Base-by-base conservation (phyloP, 2,329 filamentous ascomycete genomes). In the Pezicula carpinea region DNA sequence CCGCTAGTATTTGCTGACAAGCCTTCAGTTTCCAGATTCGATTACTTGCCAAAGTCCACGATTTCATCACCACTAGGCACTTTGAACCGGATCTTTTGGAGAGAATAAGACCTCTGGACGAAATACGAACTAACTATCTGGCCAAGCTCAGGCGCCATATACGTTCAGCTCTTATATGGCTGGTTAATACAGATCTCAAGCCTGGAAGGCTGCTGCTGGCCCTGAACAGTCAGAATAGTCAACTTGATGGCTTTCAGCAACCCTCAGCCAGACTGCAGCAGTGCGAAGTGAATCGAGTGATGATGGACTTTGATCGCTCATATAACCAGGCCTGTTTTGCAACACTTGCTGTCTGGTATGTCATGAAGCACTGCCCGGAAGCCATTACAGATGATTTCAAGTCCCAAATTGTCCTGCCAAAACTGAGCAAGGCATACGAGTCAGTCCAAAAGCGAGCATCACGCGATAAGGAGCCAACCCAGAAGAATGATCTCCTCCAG, bases 261-360 rank as follows among this genome's bases (percentile, higher is more conserved):
- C 45, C 46, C 15, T 51, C 51, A 6, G 36, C 41, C 18, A 32
- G 51, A 41, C 48, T 53, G 10, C 14, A 44, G 18, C 41, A 29
- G 31, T 53, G 51, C 21, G 49, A 49, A 34, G 42, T 34, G 15
- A 44, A 50, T 21, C 36, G 48, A 31, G 43, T 47, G 6, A 18
- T 15, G 5, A 49, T 52, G 48, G 38, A 41, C 19, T 36, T 45
- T n/a, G 53, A 54, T 29, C 46, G 46, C 13, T 50, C 50, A 7
- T 51, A 54, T 35, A 49, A 53, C n/a, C 49, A 53, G 23, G 53
- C 51, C n/a, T 55, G 53, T 44, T 55, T 49, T 47, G 47, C 45
- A 15, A 49, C 47, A 4, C 43, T 55, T 13, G 51, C 53, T 11
- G 46, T 55, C 5, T 55, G 51, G 53, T 55, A 51, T 44, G 46